These are phyloP conservation scores for Linnemannia schmuckeri DNA, from an alignment of 192 early-diverging fungal genomes.

Conservation along the genomic window DNA sequence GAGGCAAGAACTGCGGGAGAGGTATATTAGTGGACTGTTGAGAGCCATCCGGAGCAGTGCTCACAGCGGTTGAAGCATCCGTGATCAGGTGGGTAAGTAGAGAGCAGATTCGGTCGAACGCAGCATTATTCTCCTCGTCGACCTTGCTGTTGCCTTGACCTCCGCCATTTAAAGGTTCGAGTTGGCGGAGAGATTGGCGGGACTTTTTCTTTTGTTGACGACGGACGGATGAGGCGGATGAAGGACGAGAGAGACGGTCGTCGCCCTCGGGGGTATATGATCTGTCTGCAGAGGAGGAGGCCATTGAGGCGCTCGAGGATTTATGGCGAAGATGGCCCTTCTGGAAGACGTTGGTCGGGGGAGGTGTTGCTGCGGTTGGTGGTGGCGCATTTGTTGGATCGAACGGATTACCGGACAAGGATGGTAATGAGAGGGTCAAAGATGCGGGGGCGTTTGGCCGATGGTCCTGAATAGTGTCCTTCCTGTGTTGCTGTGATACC, in stretches of 20 bases:
- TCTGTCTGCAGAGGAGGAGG: constrained; percentile 31
- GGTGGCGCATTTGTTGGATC: constrained; percentile 22
- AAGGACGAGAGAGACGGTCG: constrained; percentile 28
- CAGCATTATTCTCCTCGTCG: constrained; percentile 31
- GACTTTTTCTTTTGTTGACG: constrained; percentile 24
- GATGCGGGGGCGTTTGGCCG: not conserved
- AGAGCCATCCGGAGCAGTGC: constrained; percentile 41
- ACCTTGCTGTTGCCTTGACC: constrained; percentile 8
- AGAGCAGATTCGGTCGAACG: constrained; percentile 51
- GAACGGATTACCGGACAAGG: not conserved
- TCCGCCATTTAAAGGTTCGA: constrained; percentile 23
- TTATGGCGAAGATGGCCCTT: constrained; percentile 29
- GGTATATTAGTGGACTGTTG: constrained; percentile 36
- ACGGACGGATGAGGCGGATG: constrained; percentile 37
- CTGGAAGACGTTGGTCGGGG: constrained; percentile 22
- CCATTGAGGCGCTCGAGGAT: constrained; percentile 24
- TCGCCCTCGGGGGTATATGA: constrained; percentile 46
- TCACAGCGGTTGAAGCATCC: constrained; percentile 57
- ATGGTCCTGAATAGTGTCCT: not conserved
- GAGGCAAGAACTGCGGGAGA: constrained; percentile 31
- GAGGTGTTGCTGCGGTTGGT: constrained; percentile 32
- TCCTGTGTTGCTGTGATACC: not conserved
- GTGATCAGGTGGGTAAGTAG: constrained; percentile 43
- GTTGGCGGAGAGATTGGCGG: constrained; percentile 36
- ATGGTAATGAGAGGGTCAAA: constrained; percentile 18